phyloP scores from a whole-genome alignment of 148 eudicot species.

The Euryodendron excelsum region DNA sequence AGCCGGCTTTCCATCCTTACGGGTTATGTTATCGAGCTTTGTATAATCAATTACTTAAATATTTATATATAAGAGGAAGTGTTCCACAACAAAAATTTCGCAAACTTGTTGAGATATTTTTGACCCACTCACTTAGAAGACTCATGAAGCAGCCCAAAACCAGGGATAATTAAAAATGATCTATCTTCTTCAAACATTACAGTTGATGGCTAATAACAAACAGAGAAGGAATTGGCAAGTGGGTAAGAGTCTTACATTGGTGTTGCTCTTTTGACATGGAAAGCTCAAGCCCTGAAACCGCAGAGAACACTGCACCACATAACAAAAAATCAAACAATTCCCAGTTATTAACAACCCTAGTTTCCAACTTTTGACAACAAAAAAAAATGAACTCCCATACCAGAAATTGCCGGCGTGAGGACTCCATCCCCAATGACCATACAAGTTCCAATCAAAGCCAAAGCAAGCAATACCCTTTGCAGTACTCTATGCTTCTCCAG shows the following conservation, averaged over 20 bases:
- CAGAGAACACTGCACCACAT: conserved; percentile 59
- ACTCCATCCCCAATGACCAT: conserved; percentile 88
- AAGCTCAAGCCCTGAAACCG: conserved; percentile 73
- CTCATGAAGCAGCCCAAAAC: neutral
- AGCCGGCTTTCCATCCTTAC: neutral
- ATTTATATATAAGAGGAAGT: too few species aligned
- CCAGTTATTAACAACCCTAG: conserved; percentile 3
- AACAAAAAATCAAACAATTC: conserved; percentile 6
- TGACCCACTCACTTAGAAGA: neutral
- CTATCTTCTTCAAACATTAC: neutral
- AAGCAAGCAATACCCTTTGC: conserved; percentile 45
- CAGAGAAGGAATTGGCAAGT: neutral
- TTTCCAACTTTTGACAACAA: conserved; percentile 1
- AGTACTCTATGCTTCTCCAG: conserved; percentile 56
- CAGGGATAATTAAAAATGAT: neutral
- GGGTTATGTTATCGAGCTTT: neutral
- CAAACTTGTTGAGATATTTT: neutral
- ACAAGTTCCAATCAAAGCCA: conserved; percentile 76
- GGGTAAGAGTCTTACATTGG: conserved; percentile 45
- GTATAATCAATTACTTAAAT: neutral
- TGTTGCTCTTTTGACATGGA: conserved; percentile 55
- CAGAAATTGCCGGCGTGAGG: conserved; percentile 71
- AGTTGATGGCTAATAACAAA: neutral
- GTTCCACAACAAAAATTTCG: neutral
- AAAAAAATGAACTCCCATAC: conserved; percentile 32